Evolutionary conservation across 1,284 basidiomycete species (phyloP).

Genomic region (Cerioporus squamosus): DNA sequence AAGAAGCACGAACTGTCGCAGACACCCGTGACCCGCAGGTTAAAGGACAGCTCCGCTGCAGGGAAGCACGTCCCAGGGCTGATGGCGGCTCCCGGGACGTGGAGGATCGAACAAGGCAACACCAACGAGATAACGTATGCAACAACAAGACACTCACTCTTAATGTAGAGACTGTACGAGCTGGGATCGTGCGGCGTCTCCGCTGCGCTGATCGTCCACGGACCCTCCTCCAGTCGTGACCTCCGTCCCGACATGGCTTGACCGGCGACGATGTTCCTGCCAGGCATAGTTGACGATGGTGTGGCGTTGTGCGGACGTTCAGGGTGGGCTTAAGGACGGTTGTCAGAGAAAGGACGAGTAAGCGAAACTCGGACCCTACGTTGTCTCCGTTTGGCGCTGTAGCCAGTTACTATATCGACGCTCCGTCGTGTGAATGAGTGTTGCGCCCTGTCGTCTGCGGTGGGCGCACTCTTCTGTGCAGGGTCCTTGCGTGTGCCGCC

Average conservation of each 20-base stretch:
- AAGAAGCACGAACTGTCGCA: too few relatives aligned
- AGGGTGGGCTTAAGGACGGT: constrained; percentile 27
- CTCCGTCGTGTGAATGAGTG: constrained; percentile 30
- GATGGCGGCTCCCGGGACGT: too few relatives aligned
- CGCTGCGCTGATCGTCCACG: constrained; percentile 57
- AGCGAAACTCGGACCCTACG: constrained; percentile 32
- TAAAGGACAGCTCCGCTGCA: too few relatives aligned
- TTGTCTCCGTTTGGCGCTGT: constrained; percentile 29
- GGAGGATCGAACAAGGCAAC: too few relatives aligned
- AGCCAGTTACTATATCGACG: constrained; percentile 30
- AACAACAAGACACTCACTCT: constrained; percentile 45
- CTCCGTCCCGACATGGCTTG: constrained; percentile 35
- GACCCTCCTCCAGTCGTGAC: constrained; percentile 46
- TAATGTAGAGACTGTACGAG: constrained; percentile 51
- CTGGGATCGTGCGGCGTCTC: constrained; percentile 46
- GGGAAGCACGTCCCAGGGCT: too few relatives aligned
- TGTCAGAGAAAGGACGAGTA: constrained; percentile 43
- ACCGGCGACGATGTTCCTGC: constrained; percentile 39
- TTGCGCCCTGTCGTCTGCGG: constrained; percentile 21
- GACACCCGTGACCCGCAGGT: too few relatives aligned
- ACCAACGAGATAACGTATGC: too few relatives aligned
- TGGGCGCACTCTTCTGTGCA: constrained; percentile 24
- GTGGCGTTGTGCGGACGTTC: constrained; percentile 25
- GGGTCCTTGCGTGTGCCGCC: constrained; percentile 31
- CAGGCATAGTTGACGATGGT: constrained; percentile 39